A percentile compares a stretch with the other conserved stretches of the same genome.
Conservation (phyloP, 768 basidiomycete species). For the Symmetrospora coprosmae region DNA sequence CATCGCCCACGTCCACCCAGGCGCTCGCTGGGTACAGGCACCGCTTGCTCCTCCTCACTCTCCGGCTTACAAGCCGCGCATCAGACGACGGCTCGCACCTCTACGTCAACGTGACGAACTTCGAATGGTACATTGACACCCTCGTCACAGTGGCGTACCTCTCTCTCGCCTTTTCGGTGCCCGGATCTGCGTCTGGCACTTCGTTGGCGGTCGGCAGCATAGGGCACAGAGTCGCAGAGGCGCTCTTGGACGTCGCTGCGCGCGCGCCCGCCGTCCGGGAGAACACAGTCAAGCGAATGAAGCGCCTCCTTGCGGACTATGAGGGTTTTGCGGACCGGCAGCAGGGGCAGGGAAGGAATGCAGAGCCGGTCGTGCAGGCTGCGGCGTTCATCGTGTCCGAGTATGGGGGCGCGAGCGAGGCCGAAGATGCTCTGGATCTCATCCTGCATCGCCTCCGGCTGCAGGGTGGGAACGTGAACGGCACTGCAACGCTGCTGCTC, state of each 20-base stretch:
- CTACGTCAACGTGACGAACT: constrained; percentile 77
- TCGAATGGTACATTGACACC: constrained; percentile 95
- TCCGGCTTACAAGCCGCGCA: constrained; percentile 50
- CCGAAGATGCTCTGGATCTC: too few species aligned
- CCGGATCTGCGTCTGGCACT: neutral
- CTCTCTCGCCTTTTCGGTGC: constrained; percentile 40
- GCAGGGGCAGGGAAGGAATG: neutral
- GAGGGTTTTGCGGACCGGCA: neutral
- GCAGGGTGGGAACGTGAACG: too few species aligned
- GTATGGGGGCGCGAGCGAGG: constrained; percentile 44
- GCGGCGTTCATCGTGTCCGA: constrained; percentile 96
- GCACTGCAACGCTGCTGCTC: too few species aligned
- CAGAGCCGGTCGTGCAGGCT: constrained; percentile 75
- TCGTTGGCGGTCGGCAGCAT: constrained; percentile 48
- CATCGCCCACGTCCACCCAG: constrained; percentile 33
- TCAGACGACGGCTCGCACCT: constrained; percentile 45
- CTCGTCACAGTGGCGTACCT: constrained; percentile 82
- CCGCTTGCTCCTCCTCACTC: constrained; percentile 61
- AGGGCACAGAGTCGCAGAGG: constrained; percentile 61
- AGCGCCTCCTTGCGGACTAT: constrained; percentile 52
- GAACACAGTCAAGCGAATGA: constrained; percentile 73
- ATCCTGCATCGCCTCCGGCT: too few species aligned
- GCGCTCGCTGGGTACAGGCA: constrained; percentile 71
- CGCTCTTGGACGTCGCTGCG: constrained; percentile 71
- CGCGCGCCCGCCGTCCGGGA: constrained; percentile 60